phyloP scores from a whole-genome alignment of 306 rosid genomes.

The Mimosa bimucronata region DNA sequence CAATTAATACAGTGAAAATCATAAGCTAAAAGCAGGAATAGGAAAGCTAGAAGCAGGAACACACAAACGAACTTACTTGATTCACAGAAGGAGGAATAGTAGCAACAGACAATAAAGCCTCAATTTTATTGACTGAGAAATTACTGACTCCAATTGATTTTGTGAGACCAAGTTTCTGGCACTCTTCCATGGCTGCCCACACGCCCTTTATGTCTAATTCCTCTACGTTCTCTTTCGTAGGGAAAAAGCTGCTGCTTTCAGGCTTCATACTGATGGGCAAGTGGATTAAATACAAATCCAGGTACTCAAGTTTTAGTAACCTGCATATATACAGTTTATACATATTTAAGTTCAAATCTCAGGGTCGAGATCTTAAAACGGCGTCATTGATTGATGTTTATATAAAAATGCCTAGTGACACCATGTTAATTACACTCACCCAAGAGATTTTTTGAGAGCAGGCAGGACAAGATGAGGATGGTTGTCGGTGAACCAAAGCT shows the following conservation, averaged over 20 bases:
- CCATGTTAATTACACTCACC: not conserved
- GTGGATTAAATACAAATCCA: not conserved
- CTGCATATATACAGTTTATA: not conserved
- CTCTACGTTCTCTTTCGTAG: constrained; percentile 3
- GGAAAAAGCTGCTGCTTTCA: not conserved
- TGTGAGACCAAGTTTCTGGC: constrained; percentile 52
- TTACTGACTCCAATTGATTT: constrained; percentile 60
- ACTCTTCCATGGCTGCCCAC: constrained; percentile 13
- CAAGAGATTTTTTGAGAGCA: not conserved
- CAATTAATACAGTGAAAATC: not conserved
- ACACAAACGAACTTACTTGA: constrained; percentile 38
- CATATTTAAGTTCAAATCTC: too few species aligned
- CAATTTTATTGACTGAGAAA: constrained; percentile 51
- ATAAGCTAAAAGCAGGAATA: not conserved
- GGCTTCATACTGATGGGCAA: not conserved
- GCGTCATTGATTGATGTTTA: too few species aligned
- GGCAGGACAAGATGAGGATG: not conserved
- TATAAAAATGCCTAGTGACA: too few species aligned
- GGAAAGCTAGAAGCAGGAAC: not conserved
- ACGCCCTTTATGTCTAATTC: constrained; percentile 44
- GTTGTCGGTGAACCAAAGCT: constrained; percentile 9
- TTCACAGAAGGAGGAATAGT: constrained; percentile 51
- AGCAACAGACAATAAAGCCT: constrained; percentile 47
- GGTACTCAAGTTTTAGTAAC: not conserved
- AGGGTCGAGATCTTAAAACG: too few species aligned